These are phyloP conservation scores for Cystofilobasidium ferigula DNA, from an alignment of 768 basidiomycete genomes.

Conservation along the genomic window DNA sequence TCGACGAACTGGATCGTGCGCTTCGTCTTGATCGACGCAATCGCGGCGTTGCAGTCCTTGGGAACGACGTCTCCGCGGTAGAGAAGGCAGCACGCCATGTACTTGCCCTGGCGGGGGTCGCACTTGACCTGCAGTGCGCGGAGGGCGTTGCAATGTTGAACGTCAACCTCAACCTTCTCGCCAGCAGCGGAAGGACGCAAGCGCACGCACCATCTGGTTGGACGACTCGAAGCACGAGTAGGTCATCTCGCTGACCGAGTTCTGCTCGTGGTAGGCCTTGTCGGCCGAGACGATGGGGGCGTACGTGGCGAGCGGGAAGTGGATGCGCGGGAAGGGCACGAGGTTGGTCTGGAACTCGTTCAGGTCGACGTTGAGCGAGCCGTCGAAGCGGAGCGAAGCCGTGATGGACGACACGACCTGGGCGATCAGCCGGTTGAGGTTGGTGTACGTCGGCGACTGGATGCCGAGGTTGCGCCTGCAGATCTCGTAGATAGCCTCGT, in stretches of 20 bases:
- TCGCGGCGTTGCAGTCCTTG: slow-evolving; percentile 87
- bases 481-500: slow-evolving; percentile 97
- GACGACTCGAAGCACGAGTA: slow-evolving; percentile 94
- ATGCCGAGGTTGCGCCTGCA: slow-evolving; percentile 92
- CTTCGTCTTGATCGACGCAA: slow-evolving; percentile 91
- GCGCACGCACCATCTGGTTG: slow-evolving; percentile 72
- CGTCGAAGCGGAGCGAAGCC: slow-evolving; percentile 92
- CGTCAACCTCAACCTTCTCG: too few relatives aligned
- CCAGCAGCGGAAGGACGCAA: neutral
- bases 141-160: neutral
- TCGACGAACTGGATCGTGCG: slow-evolving; percentile 47
- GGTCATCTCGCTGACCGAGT: slow-evolving; percentile 96
- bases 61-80: slow-evolving; percentile 96
- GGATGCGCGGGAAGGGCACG: slow-evolving; percentile 97
- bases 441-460: slow-evolving; percentile 72
- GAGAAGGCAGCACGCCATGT: slow-evolving; percentile 83
- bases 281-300: slow-evolving; percentile 84
- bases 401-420: slow-evolving; percentile 98
- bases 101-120: slow-evolving; percentile 95
- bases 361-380: slow-evolving; percentile 91
- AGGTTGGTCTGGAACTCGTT: slow-evolving; percentile 98
- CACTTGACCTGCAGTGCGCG: slow-evolving; percentile 52
- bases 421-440: slow-evolving; percentile 91
- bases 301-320: slow-evolving; percentile 94
- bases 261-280: slow-evolving; percentile 91